A percentile compares a stretch with the other conserved stretches of the same genome.
Evolutionary conservation across 768 basidiomycete species (phyloP).

Genomic region (Collybiopsis confluens): DNA sequence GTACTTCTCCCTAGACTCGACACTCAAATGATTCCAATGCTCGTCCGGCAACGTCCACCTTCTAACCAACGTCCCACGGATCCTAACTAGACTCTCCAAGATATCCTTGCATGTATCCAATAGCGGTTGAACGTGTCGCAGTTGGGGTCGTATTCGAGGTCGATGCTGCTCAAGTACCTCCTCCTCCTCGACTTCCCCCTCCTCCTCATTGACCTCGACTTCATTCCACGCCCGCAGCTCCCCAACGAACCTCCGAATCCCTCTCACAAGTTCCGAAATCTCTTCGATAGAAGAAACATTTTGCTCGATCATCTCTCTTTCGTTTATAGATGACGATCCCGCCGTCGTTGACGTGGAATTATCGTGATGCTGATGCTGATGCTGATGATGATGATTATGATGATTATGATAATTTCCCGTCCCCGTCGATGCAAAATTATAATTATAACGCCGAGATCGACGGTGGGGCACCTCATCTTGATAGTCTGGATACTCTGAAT

Average conservation of each 20-base stretch:
- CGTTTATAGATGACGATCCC: not conserved
- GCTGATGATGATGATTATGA: too few relatives aligned
- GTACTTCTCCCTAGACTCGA: not conserved
- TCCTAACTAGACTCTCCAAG: not conserved
- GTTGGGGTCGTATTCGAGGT: not conserved
- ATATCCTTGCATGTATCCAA: not conserved
- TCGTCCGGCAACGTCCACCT: not conserved
- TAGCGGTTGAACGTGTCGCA: not conserved
- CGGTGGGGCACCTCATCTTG: too few relatives aligned
- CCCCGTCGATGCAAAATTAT: too few relatives aligned
- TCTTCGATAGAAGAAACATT: not conserved
- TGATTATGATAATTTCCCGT: too few relatives aligned
- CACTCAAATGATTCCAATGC: not conserved
- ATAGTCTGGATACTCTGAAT: too few relatives aligned
- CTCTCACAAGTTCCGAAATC: not conserved
- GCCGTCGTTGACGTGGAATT: too few relatives aligned
- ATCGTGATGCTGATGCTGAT: too few relatives aligned
- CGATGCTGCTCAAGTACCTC: not conserved
- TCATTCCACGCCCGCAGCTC: not conserved
- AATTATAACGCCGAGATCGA: too few relatives aligned
- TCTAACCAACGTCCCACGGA: not conserved
- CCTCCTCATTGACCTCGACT: not conserved
- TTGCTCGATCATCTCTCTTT: not conserved
- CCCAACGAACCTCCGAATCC: not conserved
- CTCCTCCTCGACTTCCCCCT: not conserved